Evolutionary conservation across 345 rosid species (phyloP).

Genomic region (Atalantia buxifolia): DNA sequence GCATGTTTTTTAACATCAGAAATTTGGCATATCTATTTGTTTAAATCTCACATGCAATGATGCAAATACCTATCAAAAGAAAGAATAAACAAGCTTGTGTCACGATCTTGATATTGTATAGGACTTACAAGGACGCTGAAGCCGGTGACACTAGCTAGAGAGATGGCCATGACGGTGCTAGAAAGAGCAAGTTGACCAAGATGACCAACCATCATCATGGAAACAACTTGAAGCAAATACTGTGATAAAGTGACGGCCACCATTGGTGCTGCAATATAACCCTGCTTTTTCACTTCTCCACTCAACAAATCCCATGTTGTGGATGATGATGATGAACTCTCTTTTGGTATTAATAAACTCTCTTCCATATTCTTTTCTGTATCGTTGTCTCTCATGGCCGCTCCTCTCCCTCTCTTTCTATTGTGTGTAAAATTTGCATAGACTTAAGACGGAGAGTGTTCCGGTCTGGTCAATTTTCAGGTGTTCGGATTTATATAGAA

Average conservation of each 20-base stretch:
- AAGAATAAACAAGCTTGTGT: not conserved
- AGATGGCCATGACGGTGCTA: constrained; percentile 67
- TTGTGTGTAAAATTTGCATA: too few relatives aligned
- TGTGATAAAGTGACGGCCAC: constrained; percentile 53
- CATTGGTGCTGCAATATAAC: constrained; percentile 65
- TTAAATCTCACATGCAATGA: not conserved
- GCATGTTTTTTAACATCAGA: not conserved
- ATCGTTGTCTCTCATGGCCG: not conserved
- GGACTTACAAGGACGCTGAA: constrained; percentile 62
- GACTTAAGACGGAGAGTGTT: too few relatives aligned
- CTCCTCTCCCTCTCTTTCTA: not conserved
- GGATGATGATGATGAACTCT: not conserved
- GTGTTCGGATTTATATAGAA: too few relatives aligned
- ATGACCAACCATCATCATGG: constrained; percentile 80
- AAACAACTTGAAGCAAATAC: constrained; percentile 52
- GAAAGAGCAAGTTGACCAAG: constrained; percentile 72
- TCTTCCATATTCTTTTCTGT: constrained; percentile 1
- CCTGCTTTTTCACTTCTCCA: constrained; percentile 48
- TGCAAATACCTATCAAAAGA: not conserved
- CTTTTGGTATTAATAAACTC: not conserved
- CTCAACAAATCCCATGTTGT: constrained; percentile 13
- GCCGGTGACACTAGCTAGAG: constrained; percentile 68
- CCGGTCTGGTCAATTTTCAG: too few relatives aligned
- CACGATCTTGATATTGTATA: too few relatives aligned
- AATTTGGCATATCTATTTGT: not conserved